Evolutionary conservation across 345 rosid genomes (phyloP), one percentile per base, ranked within the genome.

Genomic region (Arabidopsis arenosa): DNA sequence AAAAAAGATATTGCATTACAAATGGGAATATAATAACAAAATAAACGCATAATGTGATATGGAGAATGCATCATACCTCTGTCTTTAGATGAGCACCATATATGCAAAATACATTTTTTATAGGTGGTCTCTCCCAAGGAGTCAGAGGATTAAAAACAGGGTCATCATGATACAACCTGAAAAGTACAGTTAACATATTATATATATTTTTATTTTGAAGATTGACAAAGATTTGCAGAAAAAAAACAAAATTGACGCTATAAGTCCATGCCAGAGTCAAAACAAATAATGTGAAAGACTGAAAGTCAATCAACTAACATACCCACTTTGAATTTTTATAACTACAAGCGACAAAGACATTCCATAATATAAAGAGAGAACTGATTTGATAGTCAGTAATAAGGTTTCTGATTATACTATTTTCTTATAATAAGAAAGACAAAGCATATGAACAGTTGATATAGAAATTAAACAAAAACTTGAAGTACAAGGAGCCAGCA

Each of bases 71-170:
- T 45, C 67, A 53, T 89, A 89, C 99, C 99, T 92, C 98, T 9
- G 99, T 95, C 90, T 82, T 95, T 62, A 68, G 78, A 80, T 95
- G 93, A 74, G 87, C 51, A 74, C 99, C 98, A 81, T 92, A 92
- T 81, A 95, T 92, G 83, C 99, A 95, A 75, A 95, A 95, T 49
- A 90, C 84, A 81, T 95, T 95, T 84, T 87, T 92, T 47, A 92
- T 87, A 69, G 99, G 99, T 55, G 99, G 99, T 73, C 99, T 90
- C 57, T 95, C 99, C 97, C 98, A 95, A 52, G 99, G 97, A 47
- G 97, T 85, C 35, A 95, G 91, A 74, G 99, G 97, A 86, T 95
- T 92, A 71, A 89, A 74, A 78, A 95, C 90, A 79, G 93, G 97
- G 83, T 95, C 93, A 59, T 79, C 81, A 73, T 84, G 97, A 83